These are phyloP conservation scores for Cetradonia linearis DNA, from an alignment of 495 filamentous ascomycete genomes.

Conservation along the genomic window DNA sequence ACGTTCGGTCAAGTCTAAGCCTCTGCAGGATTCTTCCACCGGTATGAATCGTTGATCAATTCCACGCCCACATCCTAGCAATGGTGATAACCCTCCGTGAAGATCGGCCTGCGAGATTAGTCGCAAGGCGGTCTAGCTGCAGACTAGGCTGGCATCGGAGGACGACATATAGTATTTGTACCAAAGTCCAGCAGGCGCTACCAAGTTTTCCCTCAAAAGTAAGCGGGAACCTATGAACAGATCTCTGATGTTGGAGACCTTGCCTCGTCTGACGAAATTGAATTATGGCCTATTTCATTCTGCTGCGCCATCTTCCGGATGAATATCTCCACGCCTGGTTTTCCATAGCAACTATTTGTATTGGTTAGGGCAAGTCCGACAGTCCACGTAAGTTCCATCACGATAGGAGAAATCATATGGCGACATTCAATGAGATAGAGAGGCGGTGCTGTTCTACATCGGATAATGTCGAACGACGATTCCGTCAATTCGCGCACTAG, in stretches of 20 bases:
- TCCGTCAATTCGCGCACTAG: background rate
- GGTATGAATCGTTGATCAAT: background rate
- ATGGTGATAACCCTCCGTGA: background rate
- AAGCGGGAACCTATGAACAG: background rate
- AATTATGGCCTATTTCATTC: background rate
- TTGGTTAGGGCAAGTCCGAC: background rate
- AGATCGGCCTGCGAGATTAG: background rate
- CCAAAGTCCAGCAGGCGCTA: too few species aligned
- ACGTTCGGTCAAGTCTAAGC: background rate
- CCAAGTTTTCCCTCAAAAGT: too few species aligned
- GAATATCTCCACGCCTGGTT: background rate
- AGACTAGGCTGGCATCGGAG: background rate
- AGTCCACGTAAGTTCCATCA: background rate
- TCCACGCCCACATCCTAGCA: background rate
- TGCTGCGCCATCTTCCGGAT: background rate
- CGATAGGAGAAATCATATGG: background rate
- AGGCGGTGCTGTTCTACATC: background rate
- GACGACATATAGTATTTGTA: background rate
- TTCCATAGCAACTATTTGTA: background rate
- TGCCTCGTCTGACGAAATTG: background rate
- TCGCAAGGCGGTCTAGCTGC: background rate
- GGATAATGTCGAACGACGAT: background rate
- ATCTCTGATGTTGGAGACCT: background rate
- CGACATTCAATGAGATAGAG: background rate
- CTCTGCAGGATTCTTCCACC: background rate